Evolutionary conservation across 2,329 filamentous ascomycete genomes (phyloP), one percentile per base, ranked within the genome.

Genomic region (Clonostachys sp.): DNA sequence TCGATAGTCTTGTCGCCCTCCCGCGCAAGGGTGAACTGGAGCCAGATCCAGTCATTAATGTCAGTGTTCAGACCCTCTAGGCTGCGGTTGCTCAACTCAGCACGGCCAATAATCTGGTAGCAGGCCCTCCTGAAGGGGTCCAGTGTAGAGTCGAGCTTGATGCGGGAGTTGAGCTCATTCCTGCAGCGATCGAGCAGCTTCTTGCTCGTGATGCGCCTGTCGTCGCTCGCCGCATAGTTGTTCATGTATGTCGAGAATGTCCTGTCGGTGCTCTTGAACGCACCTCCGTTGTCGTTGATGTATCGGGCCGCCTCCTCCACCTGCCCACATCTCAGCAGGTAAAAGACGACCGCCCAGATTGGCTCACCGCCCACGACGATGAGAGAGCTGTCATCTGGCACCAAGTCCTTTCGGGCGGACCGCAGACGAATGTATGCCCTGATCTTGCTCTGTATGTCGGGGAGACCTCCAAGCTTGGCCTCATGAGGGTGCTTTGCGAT

Each of bases 101-200:
- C 86, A 42, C 84, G 90, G 42, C 95, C 94, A 57, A 99, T 87
- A 51, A 99, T 85, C 75, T 99, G 97, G 77, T 97, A 97, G 65
- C 94, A 96, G 43, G 92, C 91, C 83, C 96, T 91, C 46, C 91
- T 85, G 72, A 95, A 99, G 24, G 94, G 94, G 63, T 99, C 94
- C 53, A 95, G 84, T 49, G 94, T 89, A 1, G 89, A 88, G 1
- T 89, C 89, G 58, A 95, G 89, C 53, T 89, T 86, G 24, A 85
- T 80, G 42, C 91, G 85, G 63, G 95, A 89, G 45, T 87, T 87
- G 66, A 95, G 96, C 61, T 96, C 91, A 53, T 87, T 89, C 56
- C 87, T 88, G 67, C 95, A 95, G 53, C 89, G 87, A 55, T 91
- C 88, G 59, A 95, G 88, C 48, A 95, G 71, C 52, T 91, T 87